Evolutionary conservation across 1,284 basidiomycete genomes (phyloP), one percentile per base, ranked within the genome.

Genomic region (Anthracocystis setariae): DNA sequence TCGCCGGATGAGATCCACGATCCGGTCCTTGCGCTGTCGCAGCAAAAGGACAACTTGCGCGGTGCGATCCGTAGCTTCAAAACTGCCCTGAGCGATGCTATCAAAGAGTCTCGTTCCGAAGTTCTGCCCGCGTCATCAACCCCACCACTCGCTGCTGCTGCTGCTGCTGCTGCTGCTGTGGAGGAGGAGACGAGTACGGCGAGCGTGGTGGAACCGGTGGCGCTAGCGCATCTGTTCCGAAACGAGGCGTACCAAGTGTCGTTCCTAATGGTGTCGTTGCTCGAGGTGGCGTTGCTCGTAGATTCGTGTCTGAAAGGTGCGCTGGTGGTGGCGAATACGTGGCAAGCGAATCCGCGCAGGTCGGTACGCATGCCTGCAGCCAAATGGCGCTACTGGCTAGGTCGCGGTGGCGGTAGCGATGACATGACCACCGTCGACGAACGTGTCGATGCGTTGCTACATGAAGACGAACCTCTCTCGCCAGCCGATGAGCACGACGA

Each of bases 241-340:
- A 51, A 53, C 45, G 75, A 77, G 12, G 43, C 76, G 23, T 79
- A 76, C 44, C 63, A 57, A 12, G 58, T 72, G 4, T 69, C 76
- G 0, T 70, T 75, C 23, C 65, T 78, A 24, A 71, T 76, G 49
- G 46, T 79, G 9, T 73, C 73, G 7, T 44, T 81, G 20, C 51
- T 78, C 24, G 76, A 80, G 29, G 56, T 81, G 5, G 75, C 77
- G 4, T 27, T 66, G 23, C 61, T 74, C 8, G 56, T 66, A 9
- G 54, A 58, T 18, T 18, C 50, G 10, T 54, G 56, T 13, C 61
- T 80, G 10, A 53, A 57, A 15, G 56, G 39, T 9, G 63, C 56
- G 12, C 18, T 54, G n/a, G 29, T 24, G 18, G 25, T 59, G 17
- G 63, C 63, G 32, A 54, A 50, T 42, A 46, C 38, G 1, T 65